Conservation (phyloP, 78 protist species). For the Isochrysis galbana region DNA sequence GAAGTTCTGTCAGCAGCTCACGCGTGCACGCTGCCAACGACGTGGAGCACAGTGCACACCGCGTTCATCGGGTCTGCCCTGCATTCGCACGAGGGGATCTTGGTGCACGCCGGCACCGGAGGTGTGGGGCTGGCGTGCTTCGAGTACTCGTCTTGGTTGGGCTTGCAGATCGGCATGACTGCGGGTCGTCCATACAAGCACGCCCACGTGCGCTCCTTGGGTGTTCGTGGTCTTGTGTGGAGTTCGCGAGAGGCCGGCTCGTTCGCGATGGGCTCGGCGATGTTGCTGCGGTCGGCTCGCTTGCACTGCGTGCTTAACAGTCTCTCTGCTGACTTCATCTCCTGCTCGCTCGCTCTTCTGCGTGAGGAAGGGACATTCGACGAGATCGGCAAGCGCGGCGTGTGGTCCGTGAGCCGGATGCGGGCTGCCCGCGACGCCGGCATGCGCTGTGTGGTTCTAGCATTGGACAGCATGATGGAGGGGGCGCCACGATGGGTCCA, state of each 20-base stretch:
- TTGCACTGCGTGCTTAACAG: constrained; percentile 14
- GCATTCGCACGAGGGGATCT: background rate
- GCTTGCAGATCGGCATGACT: background rate
- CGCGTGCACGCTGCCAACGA: background rate
- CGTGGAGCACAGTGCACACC: background rate
- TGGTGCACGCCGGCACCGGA: background rate
- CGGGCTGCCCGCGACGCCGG: background rate
- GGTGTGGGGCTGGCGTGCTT: background rate
- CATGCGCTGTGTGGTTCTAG: background rate
- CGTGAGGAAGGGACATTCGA: background rate
- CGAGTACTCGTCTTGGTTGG: background rate
- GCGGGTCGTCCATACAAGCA: constrained; percentile 41
- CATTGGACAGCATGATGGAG: background rate
- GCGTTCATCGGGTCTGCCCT: background rate
- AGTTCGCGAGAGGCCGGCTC: constrained; percentile 4
- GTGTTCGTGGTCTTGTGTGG: background rate
- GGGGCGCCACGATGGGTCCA: background rate
- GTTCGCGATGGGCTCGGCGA: background rate
- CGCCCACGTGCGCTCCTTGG: background rate
- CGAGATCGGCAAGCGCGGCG: constrained; percentile 42
- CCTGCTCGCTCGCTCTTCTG: background rate
- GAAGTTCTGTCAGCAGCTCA: background rate
- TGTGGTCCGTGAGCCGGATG: background rate
- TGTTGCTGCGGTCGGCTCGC: background rate
- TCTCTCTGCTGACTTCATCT: constrained; percentile 19